Base-by-base conservation (phyloP, 208 protist species). In the Leishmania gerbilli region DNA sequence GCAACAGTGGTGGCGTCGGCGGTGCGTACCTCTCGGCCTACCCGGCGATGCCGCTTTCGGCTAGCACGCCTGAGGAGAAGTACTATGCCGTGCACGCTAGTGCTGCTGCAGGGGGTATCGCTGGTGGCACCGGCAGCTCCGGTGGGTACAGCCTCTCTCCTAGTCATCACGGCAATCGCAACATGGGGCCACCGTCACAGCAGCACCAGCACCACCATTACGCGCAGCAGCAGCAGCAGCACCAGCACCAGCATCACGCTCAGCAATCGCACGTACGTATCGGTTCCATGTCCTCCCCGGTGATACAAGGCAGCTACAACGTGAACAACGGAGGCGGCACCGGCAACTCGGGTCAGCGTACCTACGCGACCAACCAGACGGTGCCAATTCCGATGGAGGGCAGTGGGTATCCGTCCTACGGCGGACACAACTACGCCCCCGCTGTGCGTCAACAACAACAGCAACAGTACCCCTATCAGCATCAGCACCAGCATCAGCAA, bases 71-170 rank as follows among this genome's bases (percentile, higher is more conserved):
- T 4, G 71, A 80, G 56, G 81, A 84, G 62, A 74, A 60, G 34
- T 80, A 80, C 71, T 84, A 84, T 45, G 71, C 69, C 34, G 68
- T 77, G 56, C 81, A 78, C 68, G 42, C 1, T 62, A 27, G 27
- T 31, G 60, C 34, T 15, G 60, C 56, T 76, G 68, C 53, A 76
- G 47, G 40, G 47, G 72, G 45, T 55, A 31, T 13, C 27, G 71
- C 42, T 56, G 47, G 74, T 68, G 74, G 79, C 24, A 34, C 67
- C 3, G 62, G 79, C 31, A 31, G 72, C 24, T 3, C 49, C 71
- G 62, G 60, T 42, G 74, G 79, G 21, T 74, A 74, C 69, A 3
- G 42, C 3, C 45, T 51, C 27, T 74, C 69, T 51, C 24, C 27
- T 74, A 11, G 42, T 0, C 64, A 72, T 83, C 74, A 77, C 74